phyloP scores from a whole-genome alignment of 148 eudicot genomes.

The Limonium bicolor region DNA sequence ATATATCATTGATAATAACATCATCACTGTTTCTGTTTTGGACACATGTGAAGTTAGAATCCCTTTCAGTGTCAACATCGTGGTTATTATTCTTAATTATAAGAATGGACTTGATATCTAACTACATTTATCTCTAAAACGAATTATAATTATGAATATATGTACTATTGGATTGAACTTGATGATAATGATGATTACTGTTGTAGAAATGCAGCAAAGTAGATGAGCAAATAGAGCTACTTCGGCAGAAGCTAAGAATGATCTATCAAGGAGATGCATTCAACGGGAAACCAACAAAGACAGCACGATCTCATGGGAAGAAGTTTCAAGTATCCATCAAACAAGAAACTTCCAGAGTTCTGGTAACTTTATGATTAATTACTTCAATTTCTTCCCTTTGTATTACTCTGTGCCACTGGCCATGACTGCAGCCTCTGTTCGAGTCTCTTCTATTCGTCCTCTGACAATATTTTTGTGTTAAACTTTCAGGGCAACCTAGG shows the following conservation, averaged over 20 bases:
- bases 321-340: constrained; percentile 69
- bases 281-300: constrained; percentile 76
- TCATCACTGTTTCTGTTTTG: background rate
- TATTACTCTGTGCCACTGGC: background rate
- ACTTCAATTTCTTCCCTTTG: background rate
- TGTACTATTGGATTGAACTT: background rate
- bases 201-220: constrained; percentile 77
- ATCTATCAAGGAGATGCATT: constrained; percentile 72
- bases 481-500: constrained; percentile 64
- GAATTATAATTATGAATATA: background rate
- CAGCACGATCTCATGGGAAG: constrained; percentile 85
- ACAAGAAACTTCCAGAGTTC: constrained; percentile 65
- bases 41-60: too few species aligned
- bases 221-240: constrained; percentile 62
- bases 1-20: background rate
- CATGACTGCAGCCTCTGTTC: background rate
- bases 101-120: background rate
- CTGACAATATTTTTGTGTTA: background rate
- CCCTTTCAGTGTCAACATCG: too few species aligned
- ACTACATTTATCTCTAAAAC: background rate
- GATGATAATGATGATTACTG: background rate
- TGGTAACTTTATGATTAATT: constrained; percentile 20
- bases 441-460: background rate
- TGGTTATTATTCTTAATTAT: background rate
- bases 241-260: constrained; percentile 60